These are phyloP conservation scores for Golubevia pallescens DNA, from an alignment of 1,284 basidiomycete species.

Conservation along the genomic window DNA sequence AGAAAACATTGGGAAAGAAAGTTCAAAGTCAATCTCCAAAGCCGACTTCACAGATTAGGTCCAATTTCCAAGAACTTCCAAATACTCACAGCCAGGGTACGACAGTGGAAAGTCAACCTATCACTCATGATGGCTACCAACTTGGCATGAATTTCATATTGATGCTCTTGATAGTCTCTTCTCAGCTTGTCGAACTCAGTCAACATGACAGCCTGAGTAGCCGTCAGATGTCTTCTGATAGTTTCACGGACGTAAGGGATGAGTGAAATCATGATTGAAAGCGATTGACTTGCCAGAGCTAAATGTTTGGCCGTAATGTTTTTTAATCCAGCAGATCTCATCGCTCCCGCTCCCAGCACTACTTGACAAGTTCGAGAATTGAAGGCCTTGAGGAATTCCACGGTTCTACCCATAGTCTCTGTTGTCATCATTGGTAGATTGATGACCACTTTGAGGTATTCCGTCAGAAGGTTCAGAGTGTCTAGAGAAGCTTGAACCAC, in stretches of 20 bases:
- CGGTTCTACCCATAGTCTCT: constrained; percentile 88
- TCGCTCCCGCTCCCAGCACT: constrained; percentile 94
- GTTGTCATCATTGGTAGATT: constrained; percentile 87
- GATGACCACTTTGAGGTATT: constrained; percentile 86
- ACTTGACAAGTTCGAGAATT: constrained; percentile 98
- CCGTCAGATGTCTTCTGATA: constrained; percentile 86
- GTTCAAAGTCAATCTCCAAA: too few relatives aligned
- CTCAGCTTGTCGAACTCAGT: constrained; percentile 98
- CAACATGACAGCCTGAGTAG: constrained; percentile 93
- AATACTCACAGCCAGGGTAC: constrained; percentile 73
- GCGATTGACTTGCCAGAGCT: constrained; percentile 92
- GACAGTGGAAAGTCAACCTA: constrained; percentile 83
- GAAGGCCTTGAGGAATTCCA: constrained; percentile 94
- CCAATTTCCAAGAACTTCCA: too few relatives aligned
- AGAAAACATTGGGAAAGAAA: not conserved
- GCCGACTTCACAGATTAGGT: too few relatives aligned
- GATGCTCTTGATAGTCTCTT: constrained; percentile 97
- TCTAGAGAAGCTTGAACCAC: constrained; percentile 81
- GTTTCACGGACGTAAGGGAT: constrained; percentile 95
- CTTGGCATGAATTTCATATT: constrained; percentile 97
- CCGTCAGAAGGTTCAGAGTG: constrained; percentile 76
- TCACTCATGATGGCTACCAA: constrained; percentile 98
- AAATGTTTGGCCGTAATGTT: constrained; percentile 99
- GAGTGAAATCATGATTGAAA: constrained; percentile 92
- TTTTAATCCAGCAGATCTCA: constrained; percentile 94